phyloP scores from a whole-genome alignment of 371 early-diverging fungal species.

The Mucor lusitanicus region DNA sequence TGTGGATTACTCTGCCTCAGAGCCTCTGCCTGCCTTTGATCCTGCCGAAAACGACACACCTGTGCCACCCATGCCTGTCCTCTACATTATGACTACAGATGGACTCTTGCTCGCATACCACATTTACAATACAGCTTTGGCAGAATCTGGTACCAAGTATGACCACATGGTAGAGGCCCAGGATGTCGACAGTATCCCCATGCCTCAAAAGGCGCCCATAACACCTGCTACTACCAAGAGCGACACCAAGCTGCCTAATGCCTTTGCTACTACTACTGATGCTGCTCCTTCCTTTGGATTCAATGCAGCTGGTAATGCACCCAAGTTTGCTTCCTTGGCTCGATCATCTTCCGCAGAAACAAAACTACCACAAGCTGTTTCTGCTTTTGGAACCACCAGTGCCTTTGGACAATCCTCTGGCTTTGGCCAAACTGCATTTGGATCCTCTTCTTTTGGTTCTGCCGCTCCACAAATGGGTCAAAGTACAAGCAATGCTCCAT shows the following conservation, averaged over 20 bases:
- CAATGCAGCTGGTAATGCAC: background rate
- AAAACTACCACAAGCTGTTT: background rate
- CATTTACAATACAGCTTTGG: conserved; percentile 35
- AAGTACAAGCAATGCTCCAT: background rate
- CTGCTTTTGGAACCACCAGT: conserved; percentile 1
- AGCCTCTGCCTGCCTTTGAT: conserved; percentile 41
- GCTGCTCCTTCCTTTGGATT: background rate
- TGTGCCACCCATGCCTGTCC: conserved; percentile 39
- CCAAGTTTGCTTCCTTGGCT: conserved; percentile 11
- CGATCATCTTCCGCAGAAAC: background rate
- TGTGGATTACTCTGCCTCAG: conserved; percentile 41
- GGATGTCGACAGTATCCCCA: background rate
- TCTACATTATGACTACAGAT: conserved; percentile 45
- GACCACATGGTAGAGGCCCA: conserved; percentile 5
- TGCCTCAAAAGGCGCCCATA: conserved; percentile 6
- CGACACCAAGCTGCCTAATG: background rate
- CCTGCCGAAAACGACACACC: conserved; percentile 29
- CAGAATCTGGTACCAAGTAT: conserved; percentile 8
- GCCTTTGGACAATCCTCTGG: background rate
- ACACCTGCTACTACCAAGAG: background rate
- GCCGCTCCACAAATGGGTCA: background rate
- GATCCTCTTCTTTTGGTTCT: background rate
- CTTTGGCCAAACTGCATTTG: background rate
- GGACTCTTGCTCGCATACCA: conserved; percentile 43
- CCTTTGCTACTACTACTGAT: conserved; percentile 18